These are phyloP conservation scores for Kluyveromyces marxianus DNA, from an alignment of 1,139 yeast genomes.

Conservation along the genomic window DNA sequence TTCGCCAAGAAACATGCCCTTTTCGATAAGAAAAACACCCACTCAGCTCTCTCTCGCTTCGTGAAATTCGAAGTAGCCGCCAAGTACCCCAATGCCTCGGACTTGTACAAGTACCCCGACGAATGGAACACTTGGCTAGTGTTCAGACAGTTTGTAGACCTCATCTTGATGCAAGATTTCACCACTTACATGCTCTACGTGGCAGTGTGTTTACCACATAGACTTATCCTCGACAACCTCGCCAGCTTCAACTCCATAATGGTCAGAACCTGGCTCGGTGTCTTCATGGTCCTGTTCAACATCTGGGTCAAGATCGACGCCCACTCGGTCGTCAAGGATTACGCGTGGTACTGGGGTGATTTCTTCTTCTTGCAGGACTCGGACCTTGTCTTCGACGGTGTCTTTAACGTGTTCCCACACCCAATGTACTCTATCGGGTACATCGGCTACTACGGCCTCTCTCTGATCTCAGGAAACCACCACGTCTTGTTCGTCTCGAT, in stretches of 20 bases:
- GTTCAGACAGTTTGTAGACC: constrained; percentile 73
- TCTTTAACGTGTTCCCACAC: constrained; percentile 85
- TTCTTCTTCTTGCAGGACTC: constrained; percentile 78
- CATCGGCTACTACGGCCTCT: constrained; percentile 81
- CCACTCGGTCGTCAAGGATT: constrained; percentile 82
- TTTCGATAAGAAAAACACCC: constrained; percentile 35
- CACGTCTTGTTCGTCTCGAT: constrained; percentile 65
- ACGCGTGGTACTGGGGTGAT: constrained; percentile 96
- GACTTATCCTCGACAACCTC: constrained; percentile 11
- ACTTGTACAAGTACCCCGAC: constrained; percentile 48
- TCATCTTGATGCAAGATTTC: constrained; percentile 81
- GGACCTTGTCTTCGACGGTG: constrained; percentile 81
- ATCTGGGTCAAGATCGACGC: constrained; percentile 87
- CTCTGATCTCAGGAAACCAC: constrained; percentile 70
- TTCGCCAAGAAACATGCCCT: constrained; percentile 45
- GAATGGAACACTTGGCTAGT: constrained; percentile 82
- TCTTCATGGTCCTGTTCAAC: constrained; percentile 55
- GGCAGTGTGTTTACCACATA: constrained; percentile 43
- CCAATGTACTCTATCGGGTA: constrained; percentile 93
- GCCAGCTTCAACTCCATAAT: constrained; percentile 31
- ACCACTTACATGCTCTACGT: constrained; percentile 69
- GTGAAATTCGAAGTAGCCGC: constrained; percentile 45
- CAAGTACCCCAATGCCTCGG: constrained; percentile 53
- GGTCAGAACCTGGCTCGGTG: constrained; percentile 39
- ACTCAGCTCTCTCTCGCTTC: constrained; percentile 36